Conservation (phyloP, 164 flowering plant genomes). For the Paratinospora sagittata region DNA sequence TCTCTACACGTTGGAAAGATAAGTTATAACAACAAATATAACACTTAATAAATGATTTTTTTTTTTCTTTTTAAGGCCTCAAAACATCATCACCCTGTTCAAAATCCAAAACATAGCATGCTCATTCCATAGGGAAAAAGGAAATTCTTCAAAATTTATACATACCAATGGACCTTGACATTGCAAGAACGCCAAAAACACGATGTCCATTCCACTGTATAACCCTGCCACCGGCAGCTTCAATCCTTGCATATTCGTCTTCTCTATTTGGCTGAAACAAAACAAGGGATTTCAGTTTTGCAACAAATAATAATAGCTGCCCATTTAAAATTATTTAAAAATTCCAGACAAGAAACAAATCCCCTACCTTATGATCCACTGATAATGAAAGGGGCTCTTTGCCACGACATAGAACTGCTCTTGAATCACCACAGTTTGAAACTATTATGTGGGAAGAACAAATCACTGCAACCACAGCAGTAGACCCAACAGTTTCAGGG, state of each 20-base stretch:
- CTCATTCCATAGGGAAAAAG: background rate
- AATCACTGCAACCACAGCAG: slow-evolving; percentile 56
- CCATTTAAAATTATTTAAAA: background rate
- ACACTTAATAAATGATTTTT: no score
- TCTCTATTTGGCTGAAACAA: slow-evolving; percentile 73
- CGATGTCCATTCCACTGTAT: slow-evolving; percentile 88
- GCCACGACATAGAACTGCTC: slow-evolving; percentile 63
- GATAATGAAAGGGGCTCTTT: slow-evolving; percentile 48
- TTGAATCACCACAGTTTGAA: slow-evolving; percentile 77
- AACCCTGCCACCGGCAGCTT: slow-evolving; percentile 85
- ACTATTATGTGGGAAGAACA: slow-evolving; percentile 65
- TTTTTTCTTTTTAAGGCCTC: background rate
- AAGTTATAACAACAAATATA: no score
- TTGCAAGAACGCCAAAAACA: slow-evolving; percentile 91
- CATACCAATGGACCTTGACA: slow-evolving; percentile 31
- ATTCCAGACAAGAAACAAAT: background rate
- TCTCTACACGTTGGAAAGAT: no score
- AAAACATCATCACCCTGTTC: background rate
- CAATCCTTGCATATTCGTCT: slow-evolving; percentile 83
- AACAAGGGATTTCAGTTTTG: background rate
- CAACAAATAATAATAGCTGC: background rate
- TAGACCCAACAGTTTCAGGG: slow-evolving; percentile 67
- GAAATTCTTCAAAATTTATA: background rate
- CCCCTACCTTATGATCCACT: slow-evolving; percentile 62
- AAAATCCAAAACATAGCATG: background rate